phyloP scores from a whole-genome alignment of 306 rosid species.

The Castanopsis chinensis region DNA sequence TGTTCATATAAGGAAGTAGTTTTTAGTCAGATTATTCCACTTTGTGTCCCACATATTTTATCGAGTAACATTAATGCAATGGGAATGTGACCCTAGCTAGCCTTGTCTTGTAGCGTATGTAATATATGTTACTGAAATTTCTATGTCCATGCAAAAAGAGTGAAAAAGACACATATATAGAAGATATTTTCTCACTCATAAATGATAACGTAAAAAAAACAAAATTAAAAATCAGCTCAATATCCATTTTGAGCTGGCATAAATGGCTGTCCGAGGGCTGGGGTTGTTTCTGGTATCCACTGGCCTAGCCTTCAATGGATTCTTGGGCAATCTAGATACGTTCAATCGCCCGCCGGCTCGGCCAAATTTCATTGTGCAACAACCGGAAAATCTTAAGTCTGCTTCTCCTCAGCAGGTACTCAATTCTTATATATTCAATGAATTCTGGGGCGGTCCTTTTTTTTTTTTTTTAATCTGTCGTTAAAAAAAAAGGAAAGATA shows the following conservation, averaged over 20 bases:
- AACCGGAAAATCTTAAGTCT: neutral
- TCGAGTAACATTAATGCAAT: neutral
- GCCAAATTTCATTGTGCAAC: constrained; percentile 4
- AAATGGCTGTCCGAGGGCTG: neutral
- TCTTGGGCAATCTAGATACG: neutral
- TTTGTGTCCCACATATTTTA: too few relatives aligned
- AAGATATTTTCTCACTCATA: neutral
- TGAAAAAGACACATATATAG: too few relatives aligned
- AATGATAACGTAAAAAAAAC: neutral
- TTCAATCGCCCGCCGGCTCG: constrained; percentile 38
- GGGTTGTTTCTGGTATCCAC: neutral
- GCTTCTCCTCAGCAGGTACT: constrained; percentile 40
- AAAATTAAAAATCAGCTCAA: neutral
- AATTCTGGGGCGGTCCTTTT: too few relatives aligned
- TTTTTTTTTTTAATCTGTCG: too few relatives aligned
- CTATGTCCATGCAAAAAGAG: too few relatives aligned
- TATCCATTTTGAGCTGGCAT: neutral
- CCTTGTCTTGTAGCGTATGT: neutral
- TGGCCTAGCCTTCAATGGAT: neutral
- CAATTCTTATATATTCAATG: neutral
- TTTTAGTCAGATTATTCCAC: too few relatives aligned
- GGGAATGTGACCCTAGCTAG: neutral
- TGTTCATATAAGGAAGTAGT: too few relatives aligned
- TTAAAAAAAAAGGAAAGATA: neutral
- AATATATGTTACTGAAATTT: neutral